Evolutionary conservation across 176 grass and related monocot species (phyloP).

Genomic region (Oryza australiensis): DNA sequence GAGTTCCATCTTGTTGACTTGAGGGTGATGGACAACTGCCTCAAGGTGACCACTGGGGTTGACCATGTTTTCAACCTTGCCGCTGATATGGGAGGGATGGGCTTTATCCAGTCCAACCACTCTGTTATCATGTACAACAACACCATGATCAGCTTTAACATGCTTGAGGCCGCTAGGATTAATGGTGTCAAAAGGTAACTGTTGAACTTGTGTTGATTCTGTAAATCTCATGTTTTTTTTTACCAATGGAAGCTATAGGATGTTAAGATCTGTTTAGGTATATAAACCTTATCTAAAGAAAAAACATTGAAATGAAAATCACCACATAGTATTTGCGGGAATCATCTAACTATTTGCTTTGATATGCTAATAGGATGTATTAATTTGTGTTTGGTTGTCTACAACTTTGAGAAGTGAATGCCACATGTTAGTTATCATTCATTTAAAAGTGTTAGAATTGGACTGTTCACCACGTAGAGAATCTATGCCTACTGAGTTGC

Average conservation of each 20-base stretch:
- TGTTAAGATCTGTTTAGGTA: not conserved
- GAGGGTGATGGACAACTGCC: constrained; percentile 64
- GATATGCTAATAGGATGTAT: not conserved
- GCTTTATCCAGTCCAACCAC: constrained; percentile 60
- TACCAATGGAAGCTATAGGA: not conserved
- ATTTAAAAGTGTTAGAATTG: constrained; percentile 1
- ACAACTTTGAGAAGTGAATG: not conserved
- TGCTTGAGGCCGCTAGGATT: constrained; percentile 56
- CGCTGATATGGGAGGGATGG: constrained; percentile 65
- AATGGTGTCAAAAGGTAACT: constrained; percentile 49
- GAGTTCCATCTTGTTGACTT: constrained; percentile 76
- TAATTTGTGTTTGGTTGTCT: not conserved
- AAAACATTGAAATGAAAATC: not conserved
- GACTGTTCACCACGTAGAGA: not conserved
- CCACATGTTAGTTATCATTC: not conserved
- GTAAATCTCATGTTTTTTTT: not conserved
- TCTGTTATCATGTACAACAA: constrained; percentile 62
- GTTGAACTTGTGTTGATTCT: not conserved
- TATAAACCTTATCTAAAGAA: not conserved
- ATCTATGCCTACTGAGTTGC: not conserved
- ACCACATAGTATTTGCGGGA: not conserved
- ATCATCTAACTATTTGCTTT: not conserved
- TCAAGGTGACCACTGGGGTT: constrained; percentile 46
- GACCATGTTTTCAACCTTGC: constrained; percentile 63
- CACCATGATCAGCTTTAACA: constrained; percentile 60